These are phyloP conservation scores for Debaryomyces fabryi DNA, from an alignment of 1,139 yeast species.

Conservation along the genomic window DNA sequence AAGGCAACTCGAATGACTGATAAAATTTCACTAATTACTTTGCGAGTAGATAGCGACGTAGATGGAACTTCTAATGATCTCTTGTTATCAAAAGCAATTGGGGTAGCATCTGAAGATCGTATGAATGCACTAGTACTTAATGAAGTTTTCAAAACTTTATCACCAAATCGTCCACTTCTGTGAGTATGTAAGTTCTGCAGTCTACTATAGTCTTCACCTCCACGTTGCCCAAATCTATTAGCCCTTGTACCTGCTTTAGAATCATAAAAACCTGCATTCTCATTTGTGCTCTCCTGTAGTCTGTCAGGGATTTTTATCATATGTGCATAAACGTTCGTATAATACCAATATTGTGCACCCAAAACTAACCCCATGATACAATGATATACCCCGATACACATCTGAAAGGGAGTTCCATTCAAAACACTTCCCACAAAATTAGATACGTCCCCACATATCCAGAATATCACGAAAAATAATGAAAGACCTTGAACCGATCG, in stretches of 20 bases:
- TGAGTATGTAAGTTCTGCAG: background rate
- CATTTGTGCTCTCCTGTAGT: constrained; percentile 1
- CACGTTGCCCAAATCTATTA: constrained; percentile 13
- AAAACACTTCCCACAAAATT: constrained; percentile 74
- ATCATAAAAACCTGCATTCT: background rate
- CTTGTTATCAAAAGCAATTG: background rate
- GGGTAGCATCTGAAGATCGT: background rate
- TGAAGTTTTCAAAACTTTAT: background rate
- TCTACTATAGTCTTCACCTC: too few relatives aligned
- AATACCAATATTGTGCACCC: constrained; percentile 54
- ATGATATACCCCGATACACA: constrained; percentile 69
- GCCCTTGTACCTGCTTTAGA: constrained; percentile 9
- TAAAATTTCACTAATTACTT: background rate
- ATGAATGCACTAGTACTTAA: background rate
- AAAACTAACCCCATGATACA: constrained; percentile 72
- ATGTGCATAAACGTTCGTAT: constrained; percentile 22
- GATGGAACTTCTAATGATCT: background rate
- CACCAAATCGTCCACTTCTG: background rate
- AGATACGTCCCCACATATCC: constrained; percentile 84
- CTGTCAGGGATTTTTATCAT: background rate
- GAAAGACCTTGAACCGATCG: constrained; percentile 84
- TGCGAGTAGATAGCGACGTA: background rate
- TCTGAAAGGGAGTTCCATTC: constrained; percentile 77
- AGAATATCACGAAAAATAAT: constrained; percentile 64
- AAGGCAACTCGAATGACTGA: background rate